These are phyloP conservation scores for Leccinum boreale DNA, from an alignment of 768 basidiomycete genomes.

Conservation along the genomic window DNA sequence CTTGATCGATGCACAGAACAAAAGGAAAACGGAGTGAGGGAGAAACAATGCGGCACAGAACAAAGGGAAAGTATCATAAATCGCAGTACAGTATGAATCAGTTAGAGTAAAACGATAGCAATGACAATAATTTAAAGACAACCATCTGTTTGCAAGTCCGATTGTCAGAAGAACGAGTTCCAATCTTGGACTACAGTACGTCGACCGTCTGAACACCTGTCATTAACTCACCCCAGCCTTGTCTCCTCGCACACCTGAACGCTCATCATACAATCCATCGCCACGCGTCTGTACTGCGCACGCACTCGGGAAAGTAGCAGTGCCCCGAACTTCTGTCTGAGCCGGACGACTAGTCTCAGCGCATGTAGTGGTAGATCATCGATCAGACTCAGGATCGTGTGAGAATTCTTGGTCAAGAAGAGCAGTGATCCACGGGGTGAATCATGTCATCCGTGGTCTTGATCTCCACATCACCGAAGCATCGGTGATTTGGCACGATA, in stretches of 20 bases:
- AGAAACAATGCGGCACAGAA: not conserved
- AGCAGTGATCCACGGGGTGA: not conserved
- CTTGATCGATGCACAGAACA: too few species aligned
- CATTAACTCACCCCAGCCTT: not conserved
- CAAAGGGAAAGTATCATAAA: not conserved
- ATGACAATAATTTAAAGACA: not conserved
- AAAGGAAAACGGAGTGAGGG: too few species aligned
- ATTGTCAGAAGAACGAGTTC: not conserved
- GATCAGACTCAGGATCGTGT: not conserved
- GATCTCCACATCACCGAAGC: not conserved
- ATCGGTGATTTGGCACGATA: not conserved
- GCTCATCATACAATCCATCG: conserved; percentile 7
- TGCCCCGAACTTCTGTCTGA: conserved; percentile 4
- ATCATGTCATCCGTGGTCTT: not conserved
- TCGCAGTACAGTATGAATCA: not conserved
- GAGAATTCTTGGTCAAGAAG: not conserved
- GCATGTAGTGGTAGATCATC: not conserved
- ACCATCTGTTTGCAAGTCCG: not conserved
- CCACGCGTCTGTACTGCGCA: conserved; percentile 11
- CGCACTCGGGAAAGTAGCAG: conserved; percentile 1
- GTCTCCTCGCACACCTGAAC: not conserved
- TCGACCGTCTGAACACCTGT: not conserved
- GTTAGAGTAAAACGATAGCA: not conserved
- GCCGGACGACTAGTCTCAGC: not conserved
- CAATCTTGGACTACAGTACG: not conserved